phyloP scores from a whole-genome alignment of 1,139 yeast genomes.

The Taphrina betulina region DNA sequence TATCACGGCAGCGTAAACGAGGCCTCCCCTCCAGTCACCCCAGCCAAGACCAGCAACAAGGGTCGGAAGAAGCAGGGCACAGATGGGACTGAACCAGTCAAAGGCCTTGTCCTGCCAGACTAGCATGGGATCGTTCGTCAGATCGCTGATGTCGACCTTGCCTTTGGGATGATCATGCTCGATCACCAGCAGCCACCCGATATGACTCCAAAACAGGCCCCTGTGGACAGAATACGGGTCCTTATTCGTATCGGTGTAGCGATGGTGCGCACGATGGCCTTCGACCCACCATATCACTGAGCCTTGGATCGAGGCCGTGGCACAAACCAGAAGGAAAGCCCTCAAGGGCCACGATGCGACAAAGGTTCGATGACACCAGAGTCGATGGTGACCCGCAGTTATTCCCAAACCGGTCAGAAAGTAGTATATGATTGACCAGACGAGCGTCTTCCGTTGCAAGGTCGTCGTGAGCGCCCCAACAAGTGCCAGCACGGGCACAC shows the following conservation, averaged over 20 bases:
- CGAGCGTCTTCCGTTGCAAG: slow-evolving; percentile 59
- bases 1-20: slow-evolving; percentile 83
- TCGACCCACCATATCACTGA: slow-evolving; percentile 99
- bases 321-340: slow-evolving; percentile 73
- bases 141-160: slow-evolving; percentile 91
- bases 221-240: slow-evolving; percentile 97
- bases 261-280: slow-evolving; percentile 94
- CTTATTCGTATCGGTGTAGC: slow-evolving; percentile 95
- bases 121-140: slow-evolving; percentile 85
- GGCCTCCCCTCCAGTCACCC: slow-evolving; percentile 92
- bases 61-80: slow-evolving; percentile 74
- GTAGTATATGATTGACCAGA: slow-evolving; percentile 64
- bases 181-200: slow-evolving; percentile 95
- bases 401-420: slow-evolving; percentile 78
- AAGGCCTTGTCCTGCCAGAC: slow-evolving; percentile 93
- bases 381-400: slow-evolving; percentile 89
- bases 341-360: slow-evolving; percentile 71
- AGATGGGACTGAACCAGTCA: slow-evolving; percentile 60
- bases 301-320: slow-evolving; percentile 95
- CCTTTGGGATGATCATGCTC: slow-evolving; percentile 96
- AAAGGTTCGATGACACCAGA: slow-evolving; percentile 88
- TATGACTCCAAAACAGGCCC: slow-evolving; percentile 93
- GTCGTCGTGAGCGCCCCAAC: slow-evolving; percentile 55
- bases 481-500: slow-evolving; percentile 68
- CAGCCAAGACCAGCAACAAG: slow-evolving; percentile 73